Evolutionary conservation across 257 asterid genomes (phyloP), one percentile per base, ranked within the genome.

Genomic region (Capsicum rhomboideum): DNA sequence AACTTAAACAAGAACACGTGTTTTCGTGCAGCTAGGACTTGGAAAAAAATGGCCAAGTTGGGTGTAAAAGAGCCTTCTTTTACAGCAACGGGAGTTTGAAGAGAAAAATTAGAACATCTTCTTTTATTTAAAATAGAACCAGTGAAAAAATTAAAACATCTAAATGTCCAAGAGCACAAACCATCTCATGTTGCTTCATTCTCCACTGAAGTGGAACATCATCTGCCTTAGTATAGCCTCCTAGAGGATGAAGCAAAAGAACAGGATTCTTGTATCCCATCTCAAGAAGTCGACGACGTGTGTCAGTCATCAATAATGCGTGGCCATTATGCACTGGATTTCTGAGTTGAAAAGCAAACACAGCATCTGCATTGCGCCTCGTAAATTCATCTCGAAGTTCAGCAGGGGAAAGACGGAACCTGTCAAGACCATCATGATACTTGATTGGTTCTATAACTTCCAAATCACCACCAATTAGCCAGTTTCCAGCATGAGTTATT

Each of bases 101-200:
- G 6, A n/a, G 40, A 34, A 34, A 34, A 34, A 34, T 34, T 34
- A 34, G 40, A 34, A 34, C 4, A 34, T 34, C 4, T 34, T 34
- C 4, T 34, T 34, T 34, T 34, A 2, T 34, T 34, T 34, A 34
- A 34, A 34, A 34, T 34, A 34, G 40, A 34, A 49, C 10, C 53
- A 49, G 53, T 49, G 14, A 10, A 29, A 71, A 40, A 20, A 10
- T 20, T 71, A 14, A 26, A 77, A 16, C 6, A 77, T 77, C 82
- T 50, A 6, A 77, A 50, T 50, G 46, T 50, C 26, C 44, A 77
- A 77, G 63, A 50, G 42, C 82, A 26, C 82, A n/a, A 80, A 93
- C 99, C 98, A 93, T 96, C 90, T 94, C 97, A n/a, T 96, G 99
- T 69, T 96, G 99, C 91, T 90, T 94, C 97, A 96, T 95, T 64